Percentiles rank a stretch among this genome's conserved stretches.
Evolutionary conservation across 305 asterid genomes (phyloP).

Genomic region (Fraxinus velutina): DNA sequence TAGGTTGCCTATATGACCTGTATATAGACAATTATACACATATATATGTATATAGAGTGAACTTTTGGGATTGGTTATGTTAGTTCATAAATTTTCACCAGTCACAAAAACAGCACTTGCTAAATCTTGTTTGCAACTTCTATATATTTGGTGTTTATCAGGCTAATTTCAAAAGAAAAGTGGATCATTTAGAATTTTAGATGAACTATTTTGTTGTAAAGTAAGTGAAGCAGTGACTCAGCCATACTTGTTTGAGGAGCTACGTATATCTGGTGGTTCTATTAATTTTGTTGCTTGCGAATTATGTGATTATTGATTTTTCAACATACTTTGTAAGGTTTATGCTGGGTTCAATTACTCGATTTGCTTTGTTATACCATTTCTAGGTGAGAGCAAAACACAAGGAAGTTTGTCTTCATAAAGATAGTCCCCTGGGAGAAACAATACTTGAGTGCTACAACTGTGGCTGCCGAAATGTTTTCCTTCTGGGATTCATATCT

Average conservation of each 20-base stretch:
- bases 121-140: not conserved
- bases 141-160: not conserved
- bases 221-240: not conserved
- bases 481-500: conserved; percentile 95
- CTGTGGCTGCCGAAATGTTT: conserved; percentile 98
- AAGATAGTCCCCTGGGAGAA: conserved; percentile 98
- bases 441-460: conserved; percentile 96
- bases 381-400: conserved; percentile 94
- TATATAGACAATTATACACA: not conserved
- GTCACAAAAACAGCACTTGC: not conserved
- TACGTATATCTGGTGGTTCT: not conserved
- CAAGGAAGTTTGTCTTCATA: conserved; percentile 99
- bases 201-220: not conserved
- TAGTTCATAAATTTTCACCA: not conserved
- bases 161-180: not conserved
- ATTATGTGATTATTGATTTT: conserved; percentile 1
- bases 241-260: not conserved
- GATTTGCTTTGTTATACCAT: conserved; percentile 8
- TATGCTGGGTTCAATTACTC: conserved; percentile 5
- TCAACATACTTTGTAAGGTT: not conserved
- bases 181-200: not conserved
- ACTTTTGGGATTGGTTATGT: not conserved
- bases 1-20: too few relatives aligned
- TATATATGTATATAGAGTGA: not conserved
- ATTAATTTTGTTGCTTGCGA: not conserved